These are phyloP conservation scores for Xylariaceae sp. DNA, from an alignment of 2,329 filamentous ascomycete species.

Conservation along the genomic window DNA sequence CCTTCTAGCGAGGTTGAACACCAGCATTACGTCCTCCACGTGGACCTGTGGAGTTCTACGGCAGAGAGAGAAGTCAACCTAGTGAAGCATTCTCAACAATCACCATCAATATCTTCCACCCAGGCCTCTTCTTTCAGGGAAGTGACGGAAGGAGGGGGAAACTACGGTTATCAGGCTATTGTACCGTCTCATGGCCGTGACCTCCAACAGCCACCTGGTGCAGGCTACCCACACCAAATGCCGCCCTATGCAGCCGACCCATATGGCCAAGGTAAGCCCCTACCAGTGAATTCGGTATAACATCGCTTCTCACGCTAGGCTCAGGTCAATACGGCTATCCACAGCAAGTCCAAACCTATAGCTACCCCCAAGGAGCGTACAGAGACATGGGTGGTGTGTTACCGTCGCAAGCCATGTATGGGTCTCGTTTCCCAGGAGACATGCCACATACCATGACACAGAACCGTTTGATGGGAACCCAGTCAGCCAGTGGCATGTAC, in stretches of 20 bases:
- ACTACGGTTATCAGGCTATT: constrained; percentile 26
- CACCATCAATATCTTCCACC: constrained; percentile 76
- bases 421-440: constrained; percentile 30
- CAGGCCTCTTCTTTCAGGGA: constrained; percentile 67
- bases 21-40: constrained; percentile 40
- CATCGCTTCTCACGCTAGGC: constrained; percentile 6
- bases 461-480: constrained; percentile 32
- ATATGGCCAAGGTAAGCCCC: constrained; percentile 23
- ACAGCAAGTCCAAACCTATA: constrained; percentile 23
- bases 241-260: constrained; percentile 23
- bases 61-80: constrained; percentile 63
- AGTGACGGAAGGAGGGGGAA: constrained; percentile 24
- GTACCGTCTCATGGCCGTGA: constrained; percentile 24
- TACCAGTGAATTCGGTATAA: background rate
- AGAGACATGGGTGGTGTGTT: constrained; percentile 24
- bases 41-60: constrained; percentile 65
- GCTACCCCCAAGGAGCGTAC: constrained; percentile 23
- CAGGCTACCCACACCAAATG: constrained; percentile 23
- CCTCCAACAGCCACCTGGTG: constrained; percentile 19
- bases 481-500: constrained; percentile 73
- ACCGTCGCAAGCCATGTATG: constrained; percentile 27
- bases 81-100: constrained; percentile 58
- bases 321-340: constrained; percentile 23
- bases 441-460: constrained; percentile 33
- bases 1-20: constrained; percentile 24